Conservation (phyloP, 805 yeast species). For the Torulaspora indica region DNA sequence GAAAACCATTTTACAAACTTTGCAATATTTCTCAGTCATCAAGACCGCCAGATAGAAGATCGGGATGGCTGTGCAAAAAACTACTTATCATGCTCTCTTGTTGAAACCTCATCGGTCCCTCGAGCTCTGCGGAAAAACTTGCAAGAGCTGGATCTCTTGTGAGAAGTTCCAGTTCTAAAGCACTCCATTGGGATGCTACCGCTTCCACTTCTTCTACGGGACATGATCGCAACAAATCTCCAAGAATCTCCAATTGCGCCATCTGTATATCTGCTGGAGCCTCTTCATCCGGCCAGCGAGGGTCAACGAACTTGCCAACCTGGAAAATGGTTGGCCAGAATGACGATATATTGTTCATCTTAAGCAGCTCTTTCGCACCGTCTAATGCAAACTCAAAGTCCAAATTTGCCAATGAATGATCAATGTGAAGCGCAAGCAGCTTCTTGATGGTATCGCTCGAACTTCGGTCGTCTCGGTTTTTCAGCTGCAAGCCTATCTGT, state of each 20-base stretch:
- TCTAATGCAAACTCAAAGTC: constrained; percentile 58
- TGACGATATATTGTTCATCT: constrained; percentile 19
- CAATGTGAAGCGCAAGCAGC: constrained; percentile 52
- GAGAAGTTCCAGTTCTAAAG: constrained; percentile 41
- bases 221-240: constrained; percentile 48
- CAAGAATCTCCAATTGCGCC: constrained; percentile 52
- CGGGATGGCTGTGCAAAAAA: no score
- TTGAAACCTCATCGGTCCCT: neutral
- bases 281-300: constrained; percentile 41
- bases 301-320: constrained; percentile 55
- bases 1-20: constrained; percentile 31
- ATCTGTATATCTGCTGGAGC: constrained; percentile 39
- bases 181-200: constrained; percentile 61
- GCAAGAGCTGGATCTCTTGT: constrained; percentile 31
- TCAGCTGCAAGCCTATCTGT: constrained; percentile 37
- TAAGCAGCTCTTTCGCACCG: constrained; percentile 39
- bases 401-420: constrained; percentile 56
- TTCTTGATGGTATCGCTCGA: constrained; percentile 11
- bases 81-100: constrained; percentile 10
- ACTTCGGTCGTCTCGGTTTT: constrained; percentile 8
- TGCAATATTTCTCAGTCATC: constrained; percentile 22
- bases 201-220: constrained; percentile 52
- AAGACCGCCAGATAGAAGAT: constrained; percentile 43
- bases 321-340: constrained; percentile 74
- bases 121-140: constrained; percentile 16